Conservation (phyloP, 129 eudicot genomes). For the Helianthus tuberosus region DNA sequence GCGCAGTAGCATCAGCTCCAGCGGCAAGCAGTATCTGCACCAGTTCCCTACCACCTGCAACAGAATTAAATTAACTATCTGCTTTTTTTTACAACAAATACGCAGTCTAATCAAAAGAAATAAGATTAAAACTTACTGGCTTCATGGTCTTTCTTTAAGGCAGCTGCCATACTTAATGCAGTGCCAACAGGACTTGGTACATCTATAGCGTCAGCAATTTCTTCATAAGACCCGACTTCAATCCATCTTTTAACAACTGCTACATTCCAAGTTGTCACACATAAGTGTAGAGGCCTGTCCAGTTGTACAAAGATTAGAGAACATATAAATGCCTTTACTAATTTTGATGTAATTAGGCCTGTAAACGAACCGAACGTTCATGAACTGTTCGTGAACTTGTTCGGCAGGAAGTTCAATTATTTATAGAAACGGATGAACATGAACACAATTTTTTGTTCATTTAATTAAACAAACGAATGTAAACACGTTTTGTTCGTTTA, state of each 20-base stretch:
- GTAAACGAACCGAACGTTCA: too few species aligned
- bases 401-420: too few species aligned
- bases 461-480: too few species aligned
- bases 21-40: constrained; percentile 80
- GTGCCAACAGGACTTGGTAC: constrained; percentile 83
- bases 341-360: background rate
- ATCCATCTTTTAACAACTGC: constrained; percentile 95
- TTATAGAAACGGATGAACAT: too few species aligned
- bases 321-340: background rate
- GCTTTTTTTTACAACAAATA: background rate
- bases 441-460: too few species aligned
- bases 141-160: constrained; percentile 94
- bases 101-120: background rate
- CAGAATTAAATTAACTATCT: constrained; percentile 12
- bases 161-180: constrained; percentile 95
- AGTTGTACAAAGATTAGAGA: constrained; percentile 11
- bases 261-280: constrained; percentile 89
- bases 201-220: constrained; percentile 80
- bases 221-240: constrained; percentile 78
- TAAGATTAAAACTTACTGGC: constrained; percentile 51
- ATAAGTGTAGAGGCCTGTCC: constrained; percentile 88
- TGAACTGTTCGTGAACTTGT: too few species aligned
- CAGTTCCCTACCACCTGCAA: constrained; percentile 90
- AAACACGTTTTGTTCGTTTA: too few species aligned
- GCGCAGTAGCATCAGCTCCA: constrained; percentile 91